A percentile compares a stretch with the other conserved stretches of the same genome.
These are phyloP conservation scores for Scheffersomyces ergatensis DNA, from an alignment of 805 yeast genomes.

Conservation along the genomic window DNA sequence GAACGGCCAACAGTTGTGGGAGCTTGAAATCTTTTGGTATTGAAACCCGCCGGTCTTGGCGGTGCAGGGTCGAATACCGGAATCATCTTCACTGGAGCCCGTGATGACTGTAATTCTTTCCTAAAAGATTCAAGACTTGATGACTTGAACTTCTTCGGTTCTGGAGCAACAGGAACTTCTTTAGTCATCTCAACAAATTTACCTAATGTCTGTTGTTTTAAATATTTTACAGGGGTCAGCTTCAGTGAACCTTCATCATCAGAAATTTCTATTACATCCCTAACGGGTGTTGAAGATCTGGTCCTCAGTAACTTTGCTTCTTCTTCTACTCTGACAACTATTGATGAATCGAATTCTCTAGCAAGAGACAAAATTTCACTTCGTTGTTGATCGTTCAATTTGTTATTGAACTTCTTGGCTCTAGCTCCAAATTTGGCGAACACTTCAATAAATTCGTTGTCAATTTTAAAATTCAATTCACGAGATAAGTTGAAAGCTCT, in stretches of 20 bases:
- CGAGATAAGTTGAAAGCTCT: conserved; percentile 64
- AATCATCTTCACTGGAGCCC: conserved; percentile 22
- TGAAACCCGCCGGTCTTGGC: conserved; percentile 55
- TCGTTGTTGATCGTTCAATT: conserved; percentile 65
- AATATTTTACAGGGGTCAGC: not conserved
- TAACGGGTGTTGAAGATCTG: conserved; percentile 1
- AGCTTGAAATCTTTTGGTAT: conserved; percentile 21
- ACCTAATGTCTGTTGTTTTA: conserved; percentile 32
- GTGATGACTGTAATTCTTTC: conserved; percentile 23
- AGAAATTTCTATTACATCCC: not conserved
- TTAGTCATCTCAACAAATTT: conserved; percentile 32
- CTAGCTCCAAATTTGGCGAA: conserved; percentile 65
- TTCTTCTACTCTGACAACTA: conserved; percentile 52
- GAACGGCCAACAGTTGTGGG: conserved; percentile 35
- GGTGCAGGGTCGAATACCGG: conserved; percentile 40
- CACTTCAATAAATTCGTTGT: conserved; percentile 49
- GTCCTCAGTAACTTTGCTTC: conserved; percentile 31
- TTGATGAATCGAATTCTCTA: conserved; percentile 46
- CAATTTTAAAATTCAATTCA: conserved; percentile 50
- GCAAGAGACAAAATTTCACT: conserved; percentile 62
- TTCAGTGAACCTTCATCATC: not conserved
- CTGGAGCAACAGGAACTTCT: conserved; percentile 34
- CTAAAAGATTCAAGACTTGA: conserved; percentile 32
- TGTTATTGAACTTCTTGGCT: conserved; percentile 67
- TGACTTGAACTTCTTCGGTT: conserved; percentile 26